phyloP scores from a whole-genome alignment of 2,329 filamentous ascomycete species.

The Neurospora crassa region DNA sequence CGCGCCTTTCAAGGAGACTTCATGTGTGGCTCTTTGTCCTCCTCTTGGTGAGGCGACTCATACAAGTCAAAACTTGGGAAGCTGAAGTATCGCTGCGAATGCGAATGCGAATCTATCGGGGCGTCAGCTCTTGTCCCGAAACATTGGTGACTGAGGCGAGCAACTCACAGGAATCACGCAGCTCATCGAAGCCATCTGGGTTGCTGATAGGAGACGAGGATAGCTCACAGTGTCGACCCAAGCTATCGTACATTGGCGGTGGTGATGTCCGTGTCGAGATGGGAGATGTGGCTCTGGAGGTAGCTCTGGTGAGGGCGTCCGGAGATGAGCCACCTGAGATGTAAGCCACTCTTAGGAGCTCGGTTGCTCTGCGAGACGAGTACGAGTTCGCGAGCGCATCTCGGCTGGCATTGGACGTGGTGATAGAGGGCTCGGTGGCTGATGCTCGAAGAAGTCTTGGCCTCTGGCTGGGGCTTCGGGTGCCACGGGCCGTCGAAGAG shows the following conservation, averaged over 20 bases:
- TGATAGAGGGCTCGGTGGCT: slow-evolving; percentile 49
- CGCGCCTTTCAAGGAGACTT: slow-evolving; percentile 20
- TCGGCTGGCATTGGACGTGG: slow-evolving; percentile 42
- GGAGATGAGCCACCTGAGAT: slow-evolving; percentile 32
- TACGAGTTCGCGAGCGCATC: slow-evolving; percentile 40
- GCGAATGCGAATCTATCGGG: slow-evolving; percentile 17
- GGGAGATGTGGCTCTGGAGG: slow-evolving; percentile 24
- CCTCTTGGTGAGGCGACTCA: slow-evolving; percentile 36
- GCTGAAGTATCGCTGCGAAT: slow-evolving; percentile 55
- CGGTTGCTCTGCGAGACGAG: slow-evolving; percentile 40
- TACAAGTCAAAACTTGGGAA: slow-evolving; percentile 67
- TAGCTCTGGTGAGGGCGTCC: slow-evolving; percentile 20
- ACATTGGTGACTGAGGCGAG: background rate
- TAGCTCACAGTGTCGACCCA: slow-evolving; percentile 16
- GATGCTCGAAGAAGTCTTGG: slow-evolving; percentile 45
- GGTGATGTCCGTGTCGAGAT: slow-evolving; percentile 26
- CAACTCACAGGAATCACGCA: slow-evolving; percentile 15
- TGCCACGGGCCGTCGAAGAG: slow-evolving; percentile 22
- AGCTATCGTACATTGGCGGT: slow-evolving; percentile 22
- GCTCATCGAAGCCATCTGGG: slow-evolving; percentile 19
- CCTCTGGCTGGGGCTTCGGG: slow-evolving; percentile 30
- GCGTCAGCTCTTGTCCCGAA: slow-evolving; percentile 5
- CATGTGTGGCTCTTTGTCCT: slow-evolving; percentile 28
- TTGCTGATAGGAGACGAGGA: slow-evolving; percentile 22
- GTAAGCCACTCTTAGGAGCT: slow-evolving; percentile 44